Base-by-base conservation (phyloP, 495 filamentous ascomycete species). In the Podospora pseudopauciseta region DNA sequence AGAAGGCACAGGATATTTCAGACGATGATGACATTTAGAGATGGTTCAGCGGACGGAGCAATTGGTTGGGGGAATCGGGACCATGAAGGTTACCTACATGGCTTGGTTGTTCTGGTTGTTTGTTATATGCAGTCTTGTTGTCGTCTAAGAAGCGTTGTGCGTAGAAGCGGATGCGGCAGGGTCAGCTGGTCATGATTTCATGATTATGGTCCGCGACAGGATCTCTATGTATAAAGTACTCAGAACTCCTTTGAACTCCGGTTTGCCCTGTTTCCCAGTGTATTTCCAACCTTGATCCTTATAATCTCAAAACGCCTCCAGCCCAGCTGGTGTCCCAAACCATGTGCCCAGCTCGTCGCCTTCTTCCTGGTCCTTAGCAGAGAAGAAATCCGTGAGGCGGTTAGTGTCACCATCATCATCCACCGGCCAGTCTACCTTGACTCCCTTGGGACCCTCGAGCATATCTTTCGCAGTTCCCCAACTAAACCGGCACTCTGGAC, bases 401-500 rank as follows among this genome's bases (percentile, higher is more conserved):
- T 85, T 84, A 19, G 81, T 85, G 58, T 87, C 86, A 32, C 83
- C 85, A 26, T 80, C 87, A 18, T 81, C 91, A 55, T 90, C 89
- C 5, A 77, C 81, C 0, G 92, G 91, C 95, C 95, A 99, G 53
- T 97, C 93, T 1, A 96, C 90, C 68, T 85, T 89, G 39, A 87
- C 80, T 2, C 78, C 85, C 64, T 85, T 85, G 30, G 82, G 86
- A 84, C 77, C 73, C 67, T 98, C 96, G 1, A 99, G 76, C 87
- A 97, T 86, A 75, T 97, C 93, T 76, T 93, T 98, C 11, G 90
- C 91, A 0, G 95, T 97, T 6, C 91, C 91, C 95, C 95, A 99
- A 74, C 92, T 95, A 69, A 97, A 97, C 44, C 95, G 84, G 74
- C 91, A 94, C 79, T 97, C 92, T 23, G 85, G 88, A 2, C 93